phyloP scores from a whole-genome alignment of 768 basidiomycete genomes.

The Epithele typhae region DNA sequence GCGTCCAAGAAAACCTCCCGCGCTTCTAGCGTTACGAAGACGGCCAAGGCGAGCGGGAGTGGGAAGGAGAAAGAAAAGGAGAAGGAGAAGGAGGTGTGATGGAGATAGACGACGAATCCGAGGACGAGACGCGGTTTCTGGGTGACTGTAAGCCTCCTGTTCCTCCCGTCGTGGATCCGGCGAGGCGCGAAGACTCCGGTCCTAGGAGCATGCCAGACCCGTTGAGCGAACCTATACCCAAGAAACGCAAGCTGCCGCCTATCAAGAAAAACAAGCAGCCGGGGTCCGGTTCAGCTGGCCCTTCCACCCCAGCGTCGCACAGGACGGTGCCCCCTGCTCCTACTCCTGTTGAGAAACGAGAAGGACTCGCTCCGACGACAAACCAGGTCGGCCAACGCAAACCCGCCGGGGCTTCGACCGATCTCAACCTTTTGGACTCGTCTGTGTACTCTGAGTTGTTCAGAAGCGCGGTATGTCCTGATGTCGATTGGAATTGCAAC shows the following conservation, averaged over 20 bases:
- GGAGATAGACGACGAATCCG: no score
- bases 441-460: conserved; percentile 65
- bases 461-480: conserved; percentile 19
- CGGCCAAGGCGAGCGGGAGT: background rate
- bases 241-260: conserved; percentile 62
- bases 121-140: conserved; percentile 30
- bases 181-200: conserved; percentile 7
- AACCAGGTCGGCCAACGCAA: conserved; percentile 27
- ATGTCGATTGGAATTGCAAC: no score
- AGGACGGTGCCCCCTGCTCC: conserved; percentile 23
- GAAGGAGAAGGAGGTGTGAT: background rate
- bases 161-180: conserved; percentile 6
- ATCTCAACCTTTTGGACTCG: conserved; percentile 60
- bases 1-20: no score
- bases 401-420: conserved; percentile 42
- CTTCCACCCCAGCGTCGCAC: conserved; percentile 22
- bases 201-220: conserved; percentile 21
- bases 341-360: background rate
- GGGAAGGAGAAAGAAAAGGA: conserved; percentile 17
- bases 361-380: conserved; percentile 2
- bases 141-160: conserved; percentile 36
- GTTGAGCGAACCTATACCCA: conserved; percentile 25
- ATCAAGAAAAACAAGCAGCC: conserved; percentile 62
- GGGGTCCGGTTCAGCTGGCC: conserved; percentile 17
- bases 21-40: no score